These are phyloP conservation scores for Quercus lobata DNA, from an alignment of 331 rosid species.

Conservation along the genomic window DNA sequence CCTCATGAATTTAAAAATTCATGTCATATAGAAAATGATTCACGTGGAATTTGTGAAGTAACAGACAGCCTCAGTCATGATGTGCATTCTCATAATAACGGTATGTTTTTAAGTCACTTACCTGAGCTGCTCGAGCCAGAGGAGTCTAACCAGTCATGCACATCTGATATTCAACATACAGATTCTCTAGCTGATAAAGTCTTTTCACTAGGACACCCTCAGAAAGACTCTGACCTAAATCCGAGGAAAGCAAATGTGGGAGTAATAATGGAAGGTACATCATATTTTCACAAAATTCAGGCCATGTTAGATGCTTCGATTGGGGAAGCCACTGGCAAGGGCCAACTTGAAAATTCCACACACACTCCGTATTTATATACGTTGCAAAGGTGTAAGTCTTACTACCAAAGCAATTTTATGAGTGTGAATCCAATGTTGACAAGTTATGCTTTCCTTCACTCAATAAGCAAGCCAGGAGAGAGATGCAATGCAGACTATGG, in stretches of 20 bases:
- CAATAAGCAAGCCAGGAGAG: conserved; percentile 38
- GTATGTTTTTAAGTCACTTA: conserved; percentile 25
- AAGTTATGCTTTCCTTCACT: conserved; percentile 44
- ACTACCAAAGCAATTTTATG: conserved; percentile 41
- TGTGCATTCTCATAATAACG: conserved; percentile 30
- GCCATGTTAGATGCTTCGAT: conserved; percentile 17
- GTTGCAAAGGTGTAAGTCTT: conserved; percentile 35
- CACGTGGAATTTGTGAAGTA: conserved; percentile 25
- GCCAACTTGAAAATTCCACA: conserved; percentile 24
- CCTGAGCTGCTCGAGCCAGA: conserved; percentile 31
- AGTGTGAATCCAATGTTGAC: conserved; percentile 74
- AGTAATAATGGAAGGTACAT: conserved; percentile 28
- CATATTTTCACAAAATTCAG: conserved; percentile 29
- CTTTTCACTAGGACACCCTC: conserved; percentile 15
- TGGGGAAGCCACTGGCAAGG: conserved; percentile 31
- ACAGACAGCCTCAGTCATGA: conserved; percentile 24
- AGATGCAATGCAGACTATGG: conserved; percentile 24
- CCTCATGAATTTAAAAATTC: conserved; percentile 36
- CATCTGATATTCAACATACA: conserved; percentile 24
- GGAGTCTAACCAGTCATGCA: conserved; percentile 32
- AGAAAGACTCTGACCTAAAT: conserved; percentile 28
- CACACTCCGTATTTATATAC: conserved; percentile 30
- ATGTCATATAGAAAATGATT: conserved; percentile 19
- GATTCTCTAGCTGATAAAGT: conserved; percentile 21
- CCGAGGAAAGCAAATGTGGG: conserved; percentile 26